Percentiles rank a stretch among this genome's conserved stretches.
Evolutionary conservation across 345 rosid species (phyloP).

Genomic region (Corchorus olitorius): DNA sequence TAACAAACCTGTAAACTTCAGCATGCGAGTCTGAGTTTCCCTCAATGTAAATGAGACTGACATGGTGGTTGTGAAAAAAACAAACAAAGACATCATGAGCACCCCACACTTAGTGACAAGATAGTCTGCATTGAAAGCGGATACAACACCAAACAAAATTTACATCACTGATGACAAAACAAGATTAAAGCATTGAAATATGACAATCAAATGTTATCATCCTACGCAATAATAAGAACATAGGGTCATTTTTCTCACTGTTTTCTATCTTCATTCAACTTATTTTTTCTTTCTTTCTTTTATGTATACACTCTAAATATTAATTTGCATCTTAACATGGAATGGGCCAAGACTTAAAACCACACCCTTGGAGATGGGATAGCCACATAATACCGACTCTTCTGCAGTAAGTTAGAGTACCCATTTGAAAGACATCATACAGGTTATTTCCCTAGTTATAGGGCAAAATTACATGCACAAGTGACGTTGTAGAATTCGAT

Average conservation of each 20-base stretch:
- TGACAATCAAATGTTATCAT: background rate
- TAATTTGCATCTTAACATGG: background rate
- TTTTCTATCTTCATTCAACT: background rate
- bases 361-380: background rate
- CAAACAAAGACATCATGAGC: slow-evolving; percentile 98
- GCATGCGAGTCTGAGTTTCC: slow-evolving; percentile 99
- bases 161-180: slow-evolving; percentile 4
- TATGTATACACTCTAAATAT: background rate
- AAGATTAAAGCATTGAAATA: background rate
- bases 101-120: slow-evolving; percentile 97
- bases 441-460: too few relatives aligned
- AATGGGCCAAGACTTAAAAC: background rate
- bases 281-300: too few relatives aligned
- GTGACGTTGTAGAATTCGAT: background rate
- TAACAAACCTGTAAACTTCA: slow-evolving; percentile 84
- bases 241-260: background rate
- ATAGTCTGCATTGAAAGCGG: slow-evolving; percentile 65
- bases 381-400: background rate
- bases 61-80: slow-evolving; percentile 98
- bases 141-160: slow-evolving; percentile 16
- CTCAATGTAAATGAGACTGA: slow-evolving; percentile 97
- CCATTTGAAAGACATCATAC: too few relatives aligned
- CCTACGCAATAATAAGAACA: background rate
- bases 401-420: too few relatives aligned
- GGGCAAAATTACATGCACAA: too few relatives aligned